Conservation (phyloP, 331 rosid species). For the Rhamnella rubrinervis region DNA sequence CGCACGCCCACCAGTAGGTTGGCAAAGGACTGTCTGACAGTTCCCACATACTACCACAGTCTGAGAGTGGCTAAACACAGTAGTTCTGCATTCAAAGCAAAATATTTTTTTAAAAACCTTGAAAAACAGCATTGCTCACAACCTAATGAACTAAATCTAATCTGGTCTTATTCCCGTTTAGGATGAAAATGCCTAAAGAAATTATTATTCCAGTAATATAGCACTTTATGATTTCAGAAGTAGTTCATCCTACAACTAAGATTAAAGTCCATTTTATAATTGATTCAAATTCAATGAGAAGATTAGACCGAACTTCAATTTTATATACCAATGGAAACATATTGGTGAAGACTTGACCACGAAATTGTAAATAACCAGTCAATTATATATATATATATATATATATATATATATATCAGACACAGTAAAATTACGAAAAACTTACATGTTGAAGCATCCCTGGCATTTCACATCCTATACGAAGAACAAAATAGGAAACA, state of each 20-base stretch:
- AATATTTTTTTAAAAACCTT: not conserved
- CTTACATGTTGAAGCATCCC: conserved; percentile 94
- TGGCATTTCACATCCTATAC: conserved; percentile 85
- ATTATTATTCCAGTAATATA: too few relatives aligned
- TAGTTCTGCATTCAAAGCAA: conserved; percentile 57
- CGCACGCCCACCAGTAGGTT: conserved; percentile 86
- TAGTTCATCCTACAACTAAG: not conserved
- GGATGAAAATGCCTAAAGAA: too few relatives aligned
- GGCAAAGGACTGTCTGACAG: conserved; percentile 87
- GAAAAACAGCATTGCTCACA: not conserved
- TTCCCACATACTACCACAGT: conserved; percentile 91
- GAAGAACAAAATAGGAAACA: not conserved
- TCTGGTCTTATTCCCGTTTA: too few relatives aligned
- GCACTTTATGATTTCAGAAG: too few relatives aligned
- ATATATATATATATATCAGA: not conserved
- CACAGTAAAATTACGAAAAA: not conserved
- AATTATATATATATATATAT: not conserved
- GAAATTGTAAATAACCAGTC: not conserved
- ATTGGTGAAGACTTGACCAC: too few relatives aligned
- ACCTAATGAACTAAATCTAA: not conserved
- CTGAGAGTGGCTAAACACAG: conserved; percentile 91
- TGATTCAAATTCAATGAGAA: too few relatives aligned
- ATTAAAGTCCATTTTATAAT: too few relatives aligned
- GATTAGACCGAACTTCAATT: not conserved
- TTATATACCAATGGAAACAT: not conserved